These are phyloP conservation scores for Thalassia testudinum DNA, from an alignment of 116 monocot species.

Conservation along the genomic window DNA sequence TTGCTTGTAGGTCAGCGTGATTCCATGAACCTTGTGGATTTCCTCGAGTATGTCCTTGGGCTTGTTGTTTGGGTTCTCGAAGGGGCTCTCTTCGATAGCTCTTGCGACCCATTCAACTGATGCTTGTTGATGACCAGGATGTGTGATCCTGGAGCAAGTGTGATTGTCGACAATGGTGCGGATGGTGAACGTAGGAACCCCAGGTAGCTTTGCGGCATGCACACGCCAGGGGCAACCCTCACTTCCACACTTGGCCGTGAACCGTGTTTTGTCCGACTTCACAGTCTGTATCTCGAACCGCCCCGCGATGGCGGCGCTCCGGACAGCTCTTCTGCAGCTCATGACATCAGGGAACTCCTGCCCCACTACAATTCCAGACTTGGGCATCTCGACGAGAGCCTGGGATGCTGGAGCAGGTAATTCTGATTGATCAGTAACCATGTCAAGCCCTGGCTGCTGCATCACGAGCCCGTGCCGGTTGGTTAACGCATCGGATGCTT, in stretches of 20 bases:
- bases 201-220: conserved; percentile 91
- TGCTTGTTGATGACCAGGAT: conserved; percentile 95
- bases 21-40: conserved; percentile 88
- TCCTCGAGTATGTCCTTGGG: conserved; percentile 97
- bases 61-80: conserved; percentile 90
- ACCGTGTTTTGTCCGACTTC: conserved; percentile 86
- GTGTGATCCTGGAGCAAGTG: conserved; percentile 56
- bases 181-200: conserved; percentile 88
- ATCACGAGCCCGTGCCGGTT: conserved; percentile 50
- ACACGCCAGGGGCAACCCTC: conserved; percentile 90
- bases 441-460: conserved; percentile 30
- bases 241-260: conserved; percentile 79
- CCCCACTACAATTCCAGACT: conserved; percentile 49
- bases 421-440: conserved; percentile 21
- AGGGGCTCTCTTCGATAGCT: conserved; percentile 77
- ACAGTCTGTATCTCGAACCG: conserved; percentile 95
- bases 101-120: conserved; percentile 98
- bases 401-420: conserved; percentile 38
- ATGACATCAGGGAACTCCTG: conserved; percentile 91
- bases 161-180: conserved; percentile 81
- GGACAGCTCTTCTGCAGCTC: conserved; percentile 73
- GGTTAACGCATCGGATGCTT: conserved; percentile 25
- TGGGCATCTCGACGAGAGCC: conserved; percentile 20
- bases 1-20: conserved; percentile 93
- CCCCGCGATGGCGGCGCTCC: conserved; percentile 76